Base-by-base conservation (phyloP, 257 asterid species). In the Forsythia suspensa region DNA sequence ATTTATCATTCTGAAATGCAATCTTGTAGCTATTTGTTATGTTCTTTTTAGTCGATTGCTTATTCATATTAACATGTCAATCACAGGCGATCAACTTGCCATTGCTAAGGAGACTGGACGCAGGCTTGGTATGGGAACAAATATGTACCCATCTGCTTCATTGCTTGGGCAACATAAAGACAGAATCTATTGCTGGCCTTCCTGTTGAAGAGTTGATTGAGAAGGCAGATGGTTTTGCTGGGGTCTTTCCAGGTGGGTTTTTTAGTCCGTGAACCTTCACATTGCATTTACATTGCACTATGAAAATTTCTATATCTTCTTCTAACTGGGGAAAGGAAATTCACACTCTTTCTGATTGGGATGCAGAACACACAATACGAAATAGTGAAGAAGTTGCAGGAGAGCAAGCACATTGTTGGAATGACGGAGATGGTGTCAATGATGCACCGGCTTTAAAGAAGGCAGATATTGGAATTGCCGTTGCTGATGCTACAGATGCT, bases 181-280 rank as follows among this genome's bases (percentile, higher is more conserved):
- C 6, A n/a, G 37, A 59, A 8, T 59, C 68, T 8, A 95, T 91
- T 10, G 98, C 94, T 13, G 36, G 13, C 37, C 68, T 59, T 59
- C 68, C 68, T 21, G 5, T 21, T 59, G 68, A 59, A 8, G 68
- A 59, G 68, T 59, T 21, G 68, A 59, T 20, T 59, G 15, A 59
- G 37, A 59, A 8, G 13, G 37, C 37, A 20, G 68, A 57, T 57
- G 36, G 67, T 57, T 57, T 57, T 57, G 67, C 34, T 59, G 68
- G 68, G 13, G 37, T 59, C 37, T 59, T 59, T 59, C 68, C 68
- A 59, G 68, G 37, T 59, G 13, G 36, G 5, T 8, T n/a, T 59
- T 20, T 59, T 59, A 2, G 13, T 8, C 15, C 11, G 5, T 21
- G 34, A 21, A 59, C 11, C 36, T 7, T 59, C 24, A 24, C 24